A percentile compares a stretch with the other conserved stretches of the same genome.
These are phyloP conservation scores for Heliamphora exappendiculata DNA, from an alignment of 148 eudicot genomes.

Conservation along the genomic window DNA sequence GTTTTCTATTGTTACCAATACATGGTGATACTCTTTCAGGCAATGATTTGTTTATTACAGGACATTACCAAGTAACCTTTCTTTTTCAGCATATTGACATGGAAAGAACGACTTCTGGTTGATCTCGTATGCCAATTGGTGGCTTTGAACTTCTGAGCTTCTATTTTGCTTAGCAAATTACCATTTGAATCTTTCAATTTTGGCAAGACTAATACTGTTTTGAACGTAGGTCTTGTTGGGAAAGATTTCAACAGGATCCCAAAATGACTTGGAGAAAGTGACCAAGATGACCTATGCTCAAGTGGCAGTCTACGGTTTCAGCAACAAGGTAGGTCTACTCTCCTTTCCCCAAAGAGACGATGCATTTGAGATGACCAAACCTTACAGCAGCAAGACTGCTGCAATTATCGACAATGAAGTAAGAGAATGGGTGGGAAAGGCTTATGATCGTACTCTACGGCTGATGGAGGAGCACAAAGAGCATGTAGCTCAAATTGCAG, in stretches of 20 bases:
- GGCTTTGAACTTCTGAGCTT: neutral
- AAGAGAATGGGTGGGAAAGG: slow-evolving; percentile 76
- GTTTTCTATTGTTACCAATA: neutral
- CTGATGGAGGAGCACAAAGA: slow-evolving; percentile 70
- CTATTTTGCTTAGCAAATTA: neutral
- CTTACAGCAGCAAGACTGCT: slow-evolving; percentile 83
- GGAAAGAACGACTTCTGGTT: neutral
- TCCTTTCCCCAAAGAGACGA: slow-evolving; percentile 80
- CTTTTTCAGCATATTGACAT: neutral
- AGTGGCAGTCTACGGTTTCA: slow-evolving; percentile 84
- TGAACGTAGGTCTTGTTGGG: slow-evolving; percentile 62
- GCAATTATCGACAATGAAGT: slow-evolving; percentile 75
- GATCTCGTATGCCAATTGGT: neutral
- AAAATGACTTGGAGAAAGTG: slow-evolving; percentile 83
- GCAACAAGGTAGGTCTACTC: slow-evolving; percentile 84
- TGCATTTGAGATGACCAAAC: slow-evolving; percentile 59
- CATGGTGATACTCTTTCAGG: neutral
- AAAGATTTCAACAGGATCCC: slow-evolving; percentile 86
- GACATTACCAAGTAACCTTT: neutral
- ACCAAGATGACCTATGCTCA: slow-evolving; percentile 91
- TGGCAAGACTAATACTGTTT: neutral
- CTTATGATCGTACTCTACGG: slow-evolving; percentile 52
- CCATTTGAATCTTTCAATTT: neutral
- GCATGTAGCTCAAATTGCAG: slow-evolving; percentile 69
- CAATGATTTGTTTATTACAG: neutral